These are phyloP conservation scores for Botrytis elliptica DNA, from an alignment of 2,329 filamentous ascomycete species.

Conservation along the genomic window DNA sequence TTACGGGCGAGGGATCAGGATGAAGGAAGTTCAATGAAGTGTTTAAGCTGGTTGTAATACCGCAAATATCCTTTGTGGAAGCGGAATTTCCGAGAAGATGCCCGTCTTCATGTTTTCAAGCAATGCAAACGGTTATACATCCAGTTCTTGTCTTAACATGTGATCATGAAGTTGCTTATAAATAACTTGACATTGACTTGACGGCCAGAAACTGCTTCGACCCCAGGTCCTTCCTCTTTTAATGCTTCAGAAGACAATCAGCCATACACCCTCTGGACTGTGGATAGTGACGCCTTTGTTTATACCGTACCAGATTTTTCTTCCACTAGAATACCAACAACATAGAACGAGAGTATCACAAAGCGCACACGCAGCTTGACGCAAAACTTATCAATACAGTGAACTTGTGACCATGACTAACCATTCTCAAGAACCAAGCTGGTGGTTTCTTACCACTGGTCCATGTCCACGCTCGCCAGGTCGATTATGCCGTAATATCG, in stretches of 20 bases:
- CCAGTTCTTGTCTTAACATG: background rate
- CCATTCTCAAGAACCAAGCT: slow-evolving; percentile 1
- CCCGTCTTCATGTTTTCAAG: background rate
- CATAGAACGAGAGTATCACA: background rate
- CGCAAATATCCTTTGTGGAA: too few species aligned
- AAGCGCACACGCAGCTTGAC: background rate
- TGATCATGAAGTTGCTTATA: background rate
- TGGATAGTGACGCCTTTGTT: background rate
- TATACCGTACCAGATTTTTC: too few species aligned
- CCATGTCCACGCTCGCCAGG: slow-evolving; percentile 36
- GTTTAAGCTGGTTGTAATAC: background rate
- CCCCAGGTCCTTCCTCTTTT: background rate
- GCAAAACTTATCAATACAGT: background rate
- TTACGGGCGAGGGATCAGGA: background rate
- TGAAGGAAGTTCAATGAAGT: background rate
- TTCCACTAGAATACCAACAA: background rate
- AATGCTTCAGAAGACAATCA: background rate
- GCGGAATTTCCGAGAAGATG: background rate
- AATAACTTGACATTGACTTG: background rate
- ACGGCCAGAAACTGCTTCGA: background rate
- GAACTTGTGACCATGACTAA: background rate
- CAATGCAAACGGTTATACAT: background rate
- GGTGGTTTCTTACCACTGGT: slow-evolving; percentile 28
- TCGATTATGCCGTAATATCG: slow-evolving; percentile 28
- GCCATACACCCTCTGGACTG: background rate